These are phyloP conservation scores for Saposhnikovia divaricata DNA, from an alignment of 129 eudicot species.

Conservation along the genomic window DNA sequence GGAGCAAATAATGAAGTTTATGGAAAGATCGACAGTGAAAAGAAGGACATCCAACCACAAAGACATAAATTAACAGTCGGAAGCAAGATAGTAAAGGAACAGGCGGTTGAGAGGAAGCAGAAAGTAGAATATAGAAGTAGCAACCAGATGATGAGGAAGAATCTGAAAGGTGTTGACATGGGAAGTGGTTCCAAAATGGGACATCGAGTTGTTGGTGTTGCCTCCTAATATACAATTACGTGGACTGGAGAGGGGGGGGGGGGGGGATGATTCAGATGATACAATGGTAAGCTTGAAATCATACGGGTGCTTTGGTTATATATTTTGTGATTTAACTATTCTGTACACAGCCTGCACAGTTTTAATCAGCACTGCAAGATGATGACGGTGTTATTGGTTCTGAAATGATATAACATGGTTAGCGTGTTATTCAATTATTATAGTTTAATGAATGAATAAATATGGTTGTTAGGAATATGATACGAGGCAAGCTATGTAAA, in stretches of 20 bases:
- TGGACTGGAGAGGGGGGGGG: neutral
- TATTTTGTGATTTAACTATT: neutral
- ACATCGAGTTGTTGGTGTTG: conserved; percentile 36
- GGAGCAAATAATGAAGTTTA: conserved; percentile 2
- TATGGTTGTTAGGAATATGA: neutral
- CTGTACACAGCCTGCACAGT: neutral
- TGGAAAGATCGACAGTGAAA: conserved; percentile 25
- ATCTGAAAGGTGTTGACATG: conserved; percentile 13
- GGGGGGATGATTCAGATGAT: neutral
- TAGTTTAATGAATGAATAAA: neutral
- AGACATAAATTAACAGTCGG: conserved; percentile 17
- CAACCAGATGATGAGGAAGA: conserved; percentile 21
- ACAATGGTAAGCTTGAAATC: conserved; percentile 4
- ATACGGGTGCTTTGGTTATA: neutral
- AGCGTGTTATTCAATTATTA: neutral
- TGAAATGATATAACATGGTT: neutral
- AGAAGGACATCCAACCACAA: conserved; percentile 13
- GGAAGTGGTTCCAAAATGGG: conserved; percentile 25
- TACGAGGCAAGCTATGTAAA: neutral
- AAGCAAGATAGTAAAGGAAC: conserved; percentile 16
- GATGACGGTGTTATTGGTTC: neutral
- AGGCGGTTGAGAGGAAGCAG: conserved; percentile 18
- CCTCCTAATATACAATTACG: conserved; percentile 4
- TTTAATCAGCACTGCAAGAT: neutral
- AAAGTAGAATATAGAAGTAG: conserved; percentile 5